phyloP scores from a whole-genome alignment of 1,139 yeast genomes.

The Geotrichum histeridarum region DNA sequence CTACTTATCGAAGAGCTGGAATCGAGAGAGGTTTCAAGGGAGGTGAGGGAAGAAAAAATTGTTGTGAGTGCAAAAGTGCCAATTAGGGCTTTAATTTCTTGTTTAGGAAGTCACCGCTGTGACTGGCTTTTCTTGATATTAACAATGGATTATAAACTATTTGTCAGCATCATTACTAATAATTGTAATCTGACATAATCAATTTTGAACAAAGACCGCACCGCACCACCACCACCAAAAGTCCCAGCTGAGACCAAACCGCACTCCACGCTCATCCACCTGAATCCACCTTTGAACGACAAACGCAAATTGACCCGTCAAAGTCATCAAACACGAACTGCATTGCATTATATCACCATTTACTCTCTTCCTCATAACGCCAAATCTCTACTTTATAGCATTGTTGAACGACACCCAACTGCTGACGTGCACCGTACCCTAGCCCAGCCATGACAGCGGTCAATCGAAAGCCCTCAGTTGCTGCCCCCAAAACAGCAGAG shows the following conservation, averaged over 20 bases:
- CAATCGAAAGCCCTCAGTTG: constrained; percentile 10
- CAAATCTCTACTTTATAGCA: no score
- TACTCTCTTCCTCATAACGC: no score
- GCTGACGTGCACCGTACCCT: no score
- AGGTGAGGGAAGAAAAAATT: constrained; percentile 2
- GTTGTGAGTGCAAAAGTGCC: neutral
- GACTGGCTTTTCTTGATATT: constrained; percentile 9
- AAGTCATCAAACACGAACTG: no score
- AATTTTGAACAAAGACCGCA: neutral
- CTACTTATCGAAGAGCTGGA: constrained; percentile 2
- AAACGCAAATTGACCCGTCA: no score
- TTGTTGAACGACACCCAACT: no score
- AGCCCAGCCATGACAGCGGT: no score
- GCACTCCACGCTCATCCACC: no score
- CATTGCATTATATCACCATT: no score
- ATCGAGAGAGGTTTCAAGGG: constrained; percentile 3
- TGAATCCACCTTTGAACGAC: no score
- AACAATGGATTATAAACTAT: neutral
- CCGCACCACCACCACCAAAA: no score
- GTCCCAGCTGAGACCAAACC: no score
- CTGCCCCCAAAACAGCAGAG: constrained; percentile 31
- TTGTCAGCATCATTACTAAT: neutral
- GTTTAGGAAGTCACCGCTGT: constrained; percentile 37
- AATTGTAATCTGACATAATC: neutral
- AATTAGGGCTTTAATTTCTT: neutral